Base-by-base conservation (phyloP, 805 yeast genomes). In the Komagataella pastoris region DNA sequence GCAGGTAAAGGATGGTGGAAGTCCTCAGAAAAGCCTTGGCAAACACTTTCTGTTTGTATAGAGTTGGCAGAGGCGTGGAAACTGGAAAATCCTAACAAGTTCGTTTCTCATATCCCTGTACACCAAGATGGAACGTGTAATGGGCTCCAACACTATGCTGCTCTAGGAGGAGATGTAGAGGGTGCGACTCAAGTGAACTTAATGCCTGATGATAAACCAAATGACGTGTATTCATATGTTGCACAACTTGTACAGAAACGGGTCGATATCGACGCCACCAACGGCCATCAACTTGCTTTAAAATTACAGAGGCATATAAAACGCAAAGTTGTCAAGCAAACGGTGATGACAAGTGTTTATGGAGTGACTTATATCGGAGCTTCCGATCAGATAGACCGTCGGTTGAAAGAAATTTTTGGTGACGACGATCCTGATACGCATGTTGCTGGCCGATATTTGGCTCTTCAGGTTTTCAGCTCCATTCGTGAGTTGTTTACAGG, bases 291-390 rank as follows among this genome's bases (percentile, higher is more conserved):
- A 52, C 65, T 67, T 52, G 91, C 90, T 1, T 48, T 61, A n/a
- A 64, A 69, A 40, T 67, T 85, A 46, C 71, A 75, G 52, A 85
- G 82, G 50, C 76, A 80, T 54, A 77, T 91, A 53, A 76, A 83
- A 17, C 77, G 99, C 59, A 91, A 91, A 63, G 83, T 93, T 48
- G 96, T 93, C 44, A 91, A 91, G 63, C 99, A 91, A 65, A 88
- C 99, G 0, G 98, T 91, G 23, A 91, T 91, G 99, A 91, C 99
- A 0, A 90, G 89, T 61, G 99, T 91, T 44, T 91, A 91, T 63
- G 99, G 99, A 60, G 99, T 91, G 10, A 91, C 99, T 0, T 88
- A 78, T 62, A 77, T 88, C 55, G 99, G 99, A 17, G 99, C 98
- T 0, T 79, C 88, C 17, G 83, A 82, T 3, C 99, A 91, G 68